phyloP scores from a whole-genome alignment of 192 early-diverging fungal genomes.

The Entomortierella lignicola region DNA sequence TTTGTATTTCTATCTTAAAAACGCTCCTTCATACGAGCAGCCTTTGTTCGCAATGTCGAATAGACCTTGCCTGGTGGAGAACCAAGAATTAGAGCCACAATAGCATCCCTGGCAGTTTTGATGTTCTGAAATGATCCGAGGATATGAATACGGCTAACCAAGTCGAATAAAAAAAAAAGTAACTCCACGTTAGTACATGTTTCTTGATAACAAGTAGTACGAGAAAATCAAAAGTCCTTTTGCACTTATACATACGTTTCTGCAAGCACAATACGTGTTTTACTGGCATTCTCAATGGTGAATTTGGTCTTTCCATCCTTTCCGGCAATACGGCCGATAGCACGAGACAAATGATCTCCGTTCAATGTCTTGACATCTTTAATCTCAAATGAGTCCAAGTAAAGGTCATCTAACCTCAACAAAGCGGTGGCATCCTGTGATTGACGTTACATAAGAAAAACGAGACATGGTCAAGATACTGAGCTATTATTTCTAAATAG shows the following conservation, averaged over 20 bases:
- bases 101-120: constrained; percentile 93
- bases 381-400: constrained; percentile 96
- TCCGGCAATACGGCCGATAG: constrained; percentile 98
- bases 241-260: constrained; percentile 78
- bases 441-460: background rate
- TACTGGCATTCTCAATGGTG: constrained; percentile 97
- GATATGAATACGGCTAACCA: constrained; percentile 87
- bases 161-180: background rate
- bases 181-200: background rate
- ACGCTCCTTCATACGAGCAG: constrained; percentile 93
- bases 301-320: constrained; percentile 98
- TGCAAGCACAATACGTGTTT: constrained; percentile 96
- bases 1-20: constrained; percentile 68
- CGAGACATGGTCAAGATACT: background rate
- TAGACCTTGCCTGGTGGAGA: constrained; percentile 98
- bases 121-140: constrained; percentile 97
- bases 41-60: constrained; percentile 86
- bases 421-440: constrained; percentile 89
- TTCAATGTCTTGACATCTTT: constrained; percentile 97
- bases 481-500: too few species aligned
- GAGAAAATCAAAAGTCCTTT: background rate
- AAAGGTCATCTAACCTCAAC: constrained; percentile 96
- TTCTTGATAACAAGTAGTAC: background rate
- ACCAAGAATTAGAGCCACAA: constrained; percentile 92
- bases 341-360: constrained; percentile 96